phyloP scores from a whole-genome alignment of 306 rosid species.

The Mucuna pruriens region DNA sequence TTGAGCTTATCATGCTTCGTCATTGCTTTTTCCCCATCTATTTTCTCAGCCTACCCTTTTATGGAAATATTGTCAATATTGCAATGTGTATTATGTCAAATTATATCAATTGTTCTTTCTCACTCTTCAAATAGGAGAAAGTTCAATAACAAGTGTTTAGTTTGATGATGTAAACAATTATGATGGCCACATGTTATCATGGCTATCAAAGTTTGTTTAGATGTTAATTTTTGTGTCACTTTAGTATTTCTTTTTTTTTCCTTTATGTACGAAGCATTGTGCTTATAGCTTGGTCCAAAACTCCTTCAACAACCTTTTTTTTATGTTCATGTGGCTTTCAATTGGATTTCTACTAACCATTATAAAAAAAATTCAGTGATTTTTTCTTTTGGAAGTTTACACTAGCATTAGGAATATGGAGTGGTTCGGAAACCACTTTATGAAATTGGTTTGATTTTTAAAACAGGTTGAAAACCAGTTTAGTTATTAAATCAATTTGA shows the following conservation, averaged over 20 bases:
- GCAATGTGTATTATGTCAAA: background rate
- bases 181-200: background rate
- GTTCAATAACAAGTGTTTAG: background rate
- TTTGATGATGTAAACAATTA: background rate
- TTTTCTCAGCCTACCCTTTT: background rate
- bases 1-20: background rate
- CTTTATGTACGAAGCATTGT: conserved; percentile 17
- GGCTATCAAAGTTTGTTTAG: too few species aligned
- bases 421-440: too few species aligned
- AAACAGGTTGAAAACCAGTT: too few species aligned
- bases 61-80: background rate
- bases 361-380: too few species aligned
- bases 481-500: too few species aligned
- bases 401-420: too few species aligned
- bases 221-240: background rate
- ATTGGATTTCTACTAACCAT: too few species aligned
- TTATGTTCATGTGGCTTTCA: too few species aligned
- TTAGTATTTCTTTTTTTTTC: background rate
- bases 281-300: conserved; percentile 22
- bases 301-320: too few species aligned
- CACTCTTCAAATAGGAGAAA: background rate
- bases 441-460: too few species aligned
- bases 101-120: background rate
- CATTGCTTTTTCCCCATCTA: conserved; percentile 6
- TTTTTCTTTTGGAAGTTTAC: too few species aligned